Evolutionary conservation across 345 rosid species (phyloP), one percentile per base, ranked within the genome.

Genomic region (Camelina hispida): DNA sequence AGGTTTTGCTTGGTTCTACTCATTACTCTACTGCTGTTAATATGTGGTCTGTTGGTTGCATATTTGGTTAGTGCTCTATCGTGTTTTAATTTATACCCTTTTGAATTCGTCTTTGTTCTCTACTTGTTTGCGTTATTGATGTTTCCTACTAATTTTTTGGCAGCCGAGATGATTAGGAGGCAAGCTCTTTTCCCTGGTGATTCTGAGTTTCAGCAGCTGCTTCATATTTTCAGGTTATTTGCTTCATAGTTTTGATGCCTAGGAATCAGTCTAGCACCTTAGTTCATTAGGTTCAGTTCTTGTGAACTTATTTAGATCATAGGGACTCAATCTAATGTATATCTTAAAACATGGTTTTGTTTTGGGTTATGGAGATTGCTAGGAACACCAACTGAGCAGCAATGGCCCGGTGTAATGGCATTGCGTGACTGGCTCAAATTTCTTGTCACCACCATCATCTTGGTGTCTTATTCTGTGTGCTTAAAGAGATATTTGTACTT

Each of bases 1-100:
- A 91, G 62, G 93, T 94, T 79, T 84, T 91, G 55, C 93, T 94
- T 66, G 98, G 98, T 23, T 87, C 97, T 38, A 86, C 91, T 68
- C 99, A 88, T 82, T 94, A 94, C 84, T 91, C 96, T 47, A 94
- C 97, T 58, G 97, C 89, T 0, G 97, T 92, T 62, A 97, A 94
- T 70, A 86, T 94, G 59, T 94, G 99, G 99, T 94, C 99, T 12
- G 97, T 94, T 73, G 99, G 99, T 32, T 94, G 97, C 77, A 92
- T 94, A 76, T 94, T 94, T 79, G 92, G 80, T 76, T 38, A 10
- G 43, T 38, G 5, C 14, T 3, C 43, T 3, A 38, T 3, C 43
- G 5, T 38, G 9, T 38, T 38, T 38, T 2, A n/a, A 38, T 28
- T 4, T 20, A 23, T 25, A 25, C 42, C 12, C 42, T 37, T 38